Evolutionary conservation across 352 stramenopile species (phyloP), one percentile per base, ranked within the genome.

Genomic region (Globisporangium splendens): DNA sequence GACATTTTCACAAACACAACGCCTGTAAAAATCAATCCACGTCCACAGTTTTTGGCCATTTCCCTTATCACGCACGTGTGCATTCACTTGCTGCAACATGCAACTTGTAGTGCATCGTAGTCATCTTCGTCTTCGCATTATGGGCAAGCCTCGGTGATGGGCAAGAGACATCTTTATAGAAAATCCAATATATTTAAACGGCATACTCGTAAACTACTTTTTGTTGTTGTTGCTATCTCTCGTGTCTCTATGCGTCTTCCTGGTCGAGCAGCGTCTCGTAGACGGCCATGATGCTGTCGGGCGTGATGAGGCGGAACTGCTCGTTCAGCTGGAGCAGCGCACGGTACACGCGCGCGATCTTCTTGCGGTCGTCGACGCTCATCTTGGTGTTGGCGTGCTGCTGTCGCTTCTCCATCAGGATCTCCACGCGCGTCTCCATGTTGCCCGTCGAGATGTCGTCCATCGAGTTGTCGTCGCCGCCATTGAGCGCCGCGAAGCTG

Each of bases 291-390:
- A 98, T 94, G 55, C 73, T 90, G 65, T 98, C 90, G 28, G 91
- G 90, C n/a, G 86, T 97, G 49, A 98, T 96, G 50, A 89, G 66
- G n/a, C 75, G 87, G 64, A 97, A 95, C 39, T 89, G 77, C 39
- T 96, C 74, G 56, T 94, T 88, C 8, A 98, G 79, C 57, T 70
- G 82, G 65, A 93, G 69, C 52, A 98, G 79, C 13, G 88, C 77
- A 73, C 97, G 96, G 55, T 93, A 74, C 49, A 98, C 79, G 50
- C 89, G 72, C 39, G 90, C 90, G 50, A 98, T 88, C 28, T 78
- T 86, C 47, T 83, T 68, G 51, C 93, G 86, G 70, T 96, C 86
- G 1, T 91, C 83, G 3, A 72, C 68, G 43, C 77, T 86, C 53
- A 96, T 86, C 8, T 69, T 67, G 15, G 82, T 96, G 10, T 65